These are phyloP conservation scores for Ustilago sp. DNA, from an alignment of 1,284 basidiomycete genomes.

Conservation along the genomic window DNA sequence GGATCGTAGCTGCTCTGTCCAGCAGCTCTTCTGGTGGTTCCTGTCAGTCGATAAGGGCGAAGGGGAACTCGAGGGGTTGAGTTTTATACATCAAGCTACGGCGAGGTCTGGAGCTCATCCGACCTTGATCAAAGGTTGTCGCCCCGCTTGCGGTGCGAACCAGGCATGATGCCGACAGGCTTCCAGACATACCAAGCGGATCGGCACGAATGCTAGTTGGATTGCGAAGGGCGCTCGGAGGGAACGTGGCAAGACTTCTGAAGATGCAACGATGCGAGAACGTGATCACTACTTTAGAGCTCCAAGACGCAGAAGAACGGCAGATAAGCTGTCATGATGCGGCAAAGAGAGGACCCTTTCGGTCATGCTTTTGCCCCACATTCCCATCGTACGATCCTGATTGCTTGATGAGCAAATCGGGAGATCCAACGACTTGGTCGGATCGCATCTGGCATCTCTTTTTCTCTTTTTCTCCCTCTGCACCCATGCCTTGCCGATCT, in stretches of 20 bases:
- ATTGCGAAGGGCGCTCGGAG: background rate
- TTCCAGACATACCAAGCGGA: background rate
- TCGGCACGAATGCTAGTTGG: background rate
- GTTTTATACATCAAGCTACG: too few species aligned
- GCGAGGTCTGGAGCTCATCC: background rate
- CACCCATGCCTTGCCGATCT: slow-evolving; percentile 1
- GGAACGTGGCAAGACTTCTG: slow-evolving; percentile 3
- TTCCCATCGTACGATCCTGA: background rate
- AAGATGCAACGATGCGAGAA: background rate
- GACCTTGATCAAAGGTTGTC: background rate
- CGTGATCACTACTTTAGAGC: slow-evolving; percentile 5
- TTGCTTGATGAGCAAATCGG: background rate
- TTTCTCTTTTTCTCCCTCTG: background rate
- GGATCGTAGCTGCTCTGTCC: background rate
- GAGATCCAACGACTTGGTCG: background rate
- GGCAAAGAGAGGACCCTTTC: slow-evolving; percentile 15
- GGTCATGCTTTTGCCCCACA: slow-evolving; percentile 9
- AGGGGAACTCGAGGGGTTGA: too few species aligned
- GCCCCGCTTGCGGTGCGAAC: background rate
- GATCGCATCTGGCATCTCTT: background rate
- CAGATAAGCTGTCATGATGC: slow-evolving; percentile 3
- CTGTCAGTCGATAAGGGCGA: too few species aligned
- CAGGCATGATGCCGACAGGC: background rate
- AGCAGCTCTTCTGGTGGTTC: background rate
- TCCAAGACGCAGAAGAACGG: background rate